Evolutionary conservation across 495 filamentous ascomycete genomes (phyloP), one percentile per base, ranked within the genome.

Genomic region (Penicillium subrubescens): DNA sequence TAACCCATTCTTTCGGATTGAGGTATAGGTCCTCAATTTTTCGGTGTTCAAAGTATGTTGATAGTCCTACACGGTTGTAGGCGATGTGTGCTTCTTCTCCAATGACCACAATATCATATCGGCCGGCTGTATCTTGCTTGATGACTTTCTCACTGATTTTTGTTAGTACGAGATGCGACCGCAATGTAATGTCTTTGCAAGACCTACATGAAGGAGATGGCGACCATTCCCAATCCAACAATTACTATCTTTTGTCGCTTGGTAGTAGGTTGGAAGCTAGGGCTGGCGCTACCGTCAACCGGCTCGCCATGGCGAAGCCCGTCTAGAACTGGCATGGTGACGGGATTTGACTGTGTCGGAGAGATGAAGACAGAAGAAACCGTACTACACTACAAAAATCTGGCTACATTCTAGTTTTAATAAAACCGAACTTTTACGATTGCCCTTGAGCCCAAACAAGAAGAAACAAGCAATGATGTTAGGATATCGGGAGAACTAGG

Each of bases 11-110:
- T 64, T 85, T 80, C 0, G 93, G 92, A 69, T 97, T 96, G 29
- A 98, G 83, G 67, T 97, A 97, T 46, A 98, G 73, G 70, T 95
- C 92, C 77, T 96, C 92, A 17, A 96, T 90, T 64, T 92, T 87
- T 62, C 94, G 86, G 77, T 97, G 93, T 69, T 92, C 89, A 70
- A 98, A 98, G 80, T 93, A 98, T 43, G 88, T 91, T 8, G 93
- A 97, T 43, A 98, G 83, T n/a, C 94, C 94, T 23, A 98, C 94
- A 54, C 94, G 90, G 71, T 98, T 98, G 77, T 98, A 98, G 3
- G 94, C 94, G 63, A 97, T 78, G 78, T 98, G 90, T 1, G 90
- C 79, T 73, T 98, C 94, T 71, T 98, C 94, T 71, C 94, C 94
- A 72, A 98, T 91, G 37, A 97, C 94, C 10, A 94, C 81, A 51